These are phyloP conservation scores for Xenoacremonium recifei DNA, from an alignment of 2,329 filamentous ascomycete genomes.

Conservation along the genomic window DNA sequence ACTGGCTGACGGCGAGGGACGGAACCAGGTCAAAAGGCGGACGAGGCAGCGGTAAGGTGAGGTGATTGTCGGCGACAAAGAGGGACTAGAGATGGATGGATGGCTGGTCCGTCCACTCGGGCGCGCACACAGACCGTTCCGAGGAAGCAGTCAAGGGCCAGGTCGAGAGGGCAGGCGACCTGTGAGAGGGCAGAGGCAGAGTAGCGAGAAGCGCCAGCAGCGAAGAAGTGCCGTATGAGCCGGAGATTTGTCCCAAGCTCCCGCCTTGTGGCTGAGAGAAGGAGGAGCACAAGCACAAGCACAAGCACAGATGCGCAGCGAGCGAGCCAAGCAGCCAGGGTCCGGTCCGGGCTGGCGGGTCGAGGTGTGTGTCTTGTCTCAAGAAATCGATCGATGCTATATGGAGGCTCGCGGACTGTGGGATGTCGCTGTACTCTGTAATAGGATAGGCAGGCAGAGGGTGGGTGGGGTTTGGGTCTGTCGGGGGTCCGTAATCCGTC, in stretches of 20 bases:
- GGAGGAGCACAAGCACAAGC: background rate
- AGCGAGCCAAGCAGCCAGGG: conserved; percentile 6
- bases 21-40: conserved; percentile 2
- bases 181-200: too few relatives aligned
- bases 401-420: conserved; percentile 1
- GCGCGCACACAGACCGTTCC: conserved; percentile 7
- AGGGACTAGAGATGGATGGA: too few relatives aligned
- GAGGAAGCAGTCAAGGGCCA: background rate
- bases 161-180: background rate
- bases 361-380: conserved; percentile 4
- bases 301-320: conserved; percentile 1
- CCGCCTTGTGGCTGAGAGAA: conserved; percentile 10
- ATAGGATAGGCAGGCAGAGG: background rate
- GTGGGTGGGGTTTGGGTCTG: conserved; percentile 6
- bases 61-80: conserved; percentile 11
- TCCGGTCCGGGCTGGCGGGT: conserved; percentile 9
- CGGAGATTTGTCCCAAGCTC: conserved; percentile 16
- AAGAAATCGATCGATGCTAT: conserved; percentile 6
- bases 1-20: background rate
- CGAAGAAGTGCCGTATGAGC: conserved; percentile 18
- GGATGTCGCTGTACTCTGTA: too few relatives aligned
- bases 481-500: too few relatives aligned
- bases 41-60: conserved; percentile 5
- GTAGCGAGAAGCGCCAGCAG: too few relatives aligned
- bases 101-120: conserved; percentile 18